Base-by-base conservation (phyloP, 345 rosid species). In the Hypericum androsaemum region DNA sequence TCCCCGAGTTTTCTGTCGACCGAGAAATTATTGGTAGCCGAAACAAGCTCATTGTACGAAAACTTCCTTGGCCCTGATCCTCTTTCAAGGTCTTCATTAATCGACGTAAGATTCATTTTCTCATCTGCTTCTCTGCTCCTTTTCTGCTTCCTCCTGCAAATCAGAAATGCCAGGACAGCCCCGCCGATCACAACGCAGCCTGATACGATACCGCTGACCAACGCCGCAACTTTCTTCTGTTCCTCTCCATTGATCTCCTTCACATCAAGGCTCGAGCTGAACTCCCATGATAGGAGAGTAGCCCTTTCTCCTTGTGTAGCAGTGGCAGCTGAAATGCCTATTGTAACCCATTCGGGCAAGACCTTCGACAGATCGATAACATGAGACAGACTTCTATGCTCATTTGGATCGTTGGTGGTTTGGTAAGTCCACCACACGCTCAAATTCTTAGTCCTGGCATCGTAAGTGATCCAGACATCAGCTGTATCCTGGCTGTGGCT, bases 21-120 rank as follows among this genome's bases (percentile, higher is more conserved):
- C n/a, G n/a, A n/a, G n/a, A n/a, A n/a, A n/a, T n/a, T n/a, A n/a
- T n/a, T n/a, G n/a, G n/a, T n/a, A n/a, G n/a, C n/a, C n/a, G n/a
- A n/a, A n/a, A n/a, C n/a, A n/a, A n/a, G n/a, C n/a, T n/a, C n/a
- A n/a, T n/a, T n/a, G n/a, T n/a, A n/a, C n/a, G n/a, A n/a, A n/a
- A n/a, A n/a, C n/a, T 76, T 69, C 13, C 61, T 71, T 5, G 80
- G 81, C 28, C 77, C 75, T 42, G 70, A 53, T 39, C 66, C 71
- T 54, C 15, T 71, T 61, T 71, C 77, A 2, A 79, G 53, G 11
- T 76, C 84, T 12, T 69, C 61, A 12, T 60, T 64, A 2, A 76
- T 70, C 5, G 69, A 75, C 7, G 53, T n/a, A 10, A 60, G 7
- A 7, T 56, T 63, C 7, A 5, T 13, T 32, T 0, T 10, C 13